Conservation (phyloP, 441 rosid genomes). For the Isatis lusitanica region DNA sequence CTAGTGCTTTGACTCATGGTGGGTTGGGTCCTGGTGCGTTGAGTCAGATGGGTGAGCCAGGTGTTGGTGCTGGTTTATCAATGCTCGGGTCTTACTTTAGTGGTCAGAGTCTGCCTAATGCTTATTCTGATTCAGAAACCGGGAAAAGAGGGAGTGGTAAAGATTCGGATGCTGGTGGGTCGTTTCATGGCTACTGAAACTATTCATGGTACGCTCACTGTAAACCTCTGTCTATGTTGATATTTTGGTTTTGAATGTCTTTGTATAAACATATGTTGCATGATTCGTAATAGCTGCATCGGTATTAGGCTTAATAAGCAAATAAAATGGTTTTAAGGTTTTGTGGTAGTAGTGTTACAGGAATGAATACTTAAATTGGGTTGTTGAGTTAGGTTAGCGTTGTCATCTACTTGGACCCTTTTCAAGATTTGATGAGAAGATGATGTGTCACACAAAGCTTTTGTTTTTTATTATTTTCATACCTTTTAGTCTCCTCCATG, state of each 20-base stretch:
- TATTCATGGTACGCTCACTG: slow-evolving; percentile 49
- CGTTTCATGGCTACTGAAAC: slow-evolving; percentile 40
- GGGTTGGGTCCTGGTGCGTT: slow-evolving; percentile 34
- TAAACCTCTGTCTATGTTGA: slow-evolving; percentile 6
- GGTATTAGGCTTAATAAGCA: background rate
- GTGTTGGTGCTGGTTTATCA: slow-evolving; percentile 34
- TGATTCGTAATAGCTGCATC: background rate
- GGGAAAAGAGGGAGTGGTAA: slow-evolving; percentile 37
- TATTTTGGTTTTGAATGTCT: background rate
- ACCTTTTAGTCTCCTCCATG: background rate
- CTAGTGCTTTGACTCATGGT: slow-evolving; percentile 28
- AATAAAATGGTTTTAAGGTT: background rate
- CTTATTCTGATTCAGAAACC: slow-evolving; percentile 35
- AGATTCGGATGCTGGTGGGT: slow-evolving; percentile 39
- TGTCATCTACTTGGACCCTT: background rate
- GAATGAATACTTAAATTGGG: background rate
- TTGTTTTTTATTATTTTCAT: background rate
- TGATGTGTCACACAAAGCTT: background rate
- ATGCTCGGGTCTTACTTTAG: slow-evolving; percentile 39
- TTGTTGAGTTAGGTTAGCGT: background rate
- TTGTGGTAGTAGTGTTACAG: background rate
- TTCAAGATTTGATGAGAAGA: background rate
- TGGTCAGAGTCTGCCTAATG: slow-evolving; percentile 39
- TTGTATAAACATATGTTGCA: background rate
- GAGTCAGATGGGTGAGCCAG: slow-evolving; percentile 38